Evolutionary conservation across 2,329 filamentous ascomycete genomes (phyloP), one percentile per base, ranked within the genome.

Genomic region (Epichloe sp.): DNA sequence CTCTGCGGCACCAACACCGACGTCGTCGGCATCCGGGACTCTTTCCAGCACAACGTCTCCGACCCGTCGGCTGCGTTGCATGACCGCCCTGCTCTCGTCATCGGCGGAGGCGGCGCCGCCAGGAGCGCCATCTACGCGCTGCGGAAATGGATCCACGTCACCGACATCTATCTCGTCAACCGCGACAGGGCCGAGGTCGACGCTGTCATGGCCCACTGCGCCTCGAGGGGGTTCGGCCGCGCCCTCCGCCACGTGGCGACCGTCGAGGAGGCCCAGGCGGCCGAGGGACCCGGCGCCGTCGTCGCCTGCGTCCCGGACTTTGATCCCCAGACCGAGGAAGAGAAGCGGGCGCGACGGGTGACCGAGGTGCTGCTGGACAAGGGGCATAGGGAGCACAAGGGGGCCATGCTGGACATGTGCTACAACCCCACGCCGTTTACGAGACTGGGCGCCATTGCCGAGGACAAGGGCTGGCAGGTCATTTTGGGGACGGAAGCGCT

Each of bases 1-100:
- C 79, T 79, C 56, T 80, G 84, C 65, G 87, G 86, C 49, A 85
- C 86, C 43, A 91, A 93, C 70, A 91, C 87, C 4, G 87, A 93
- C 66, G 85, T 85, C 53, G 75, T 88, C 52, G 87, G 87, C 34
- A 83, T 91, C 55, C 77, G 85, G 21, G 85, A 90, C 61, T 79
- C 83, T 4, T 85, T 91, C 58, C 66, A 74, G 47, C 74, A 77
- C 56, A 83, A 82, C 58, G 63, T 75, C 11, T 45, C 66, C 5
- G 60, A 70, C 48, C 67, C 75, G 14, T 69, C 72, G 8, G 55
- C 63, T 14, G 63, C 69, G 44, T 79, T 80, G 61, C 73, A 78
- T 58, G 72, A 73, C 54, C 74, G 77, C 35, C 84, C 86, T 0
- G 87, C 78, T 1, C 74, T 91, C 53, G 80, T 91, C 17, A 75